phyloP scores from a whole-genome alignment of 2,329 filamentous ascomycete species.

The Fusarium fujikuroi region DNA sequence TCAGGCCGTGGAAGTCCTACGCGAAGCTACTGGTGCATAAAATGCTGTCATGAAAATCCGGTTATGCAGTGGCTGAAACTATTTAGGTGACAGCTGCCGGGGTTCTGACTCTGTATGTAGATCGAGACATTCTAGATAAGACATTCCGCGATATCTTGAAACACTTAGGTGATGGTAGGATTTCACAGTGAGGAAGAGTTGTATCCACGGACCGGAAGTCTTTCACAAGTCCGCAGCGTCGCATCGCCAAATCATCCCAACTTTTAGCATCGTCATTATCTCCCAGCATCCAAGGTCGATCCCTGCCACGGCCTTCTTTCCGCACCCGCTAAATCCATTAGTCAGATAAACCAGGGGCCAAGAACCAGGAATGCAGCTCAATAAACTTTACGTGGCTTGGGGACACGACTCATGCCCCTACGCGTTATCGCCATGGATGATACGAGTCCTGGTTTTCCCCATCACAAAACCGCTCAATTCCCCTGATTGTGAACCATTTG shows the following conservation, averaged over 20 bases:
- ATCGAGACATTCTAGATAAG: not conserved
- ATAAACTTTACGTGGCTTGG: not conserved
- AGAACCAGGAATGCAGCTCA: not conserved
- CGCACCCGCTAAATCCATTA: not conserved
- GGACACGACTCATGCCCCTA: not conserved
- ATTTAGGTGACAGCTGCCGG: not conserved
- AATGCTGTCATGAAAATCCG: not conserved
- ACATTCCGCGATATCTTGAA: not conserved
- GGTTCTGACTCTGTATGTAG: not conserved
- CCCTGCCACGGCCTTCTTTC: not conserved
- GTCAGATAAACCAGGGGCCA: not conserved
- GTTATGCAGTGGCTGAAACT: not conserved
- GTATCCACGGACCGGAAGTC: not conserved
- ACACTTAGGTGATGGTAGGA: fast-evolving
- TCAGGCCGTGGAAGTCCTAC: not conserved
- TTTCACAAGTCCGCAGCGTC: not conserved
- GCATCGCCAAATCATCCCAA: not conserved
- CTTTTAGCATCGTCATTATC: not conserved
- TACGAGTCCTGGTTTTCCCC: not conserved
- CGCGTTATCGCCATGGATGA: not conserved
- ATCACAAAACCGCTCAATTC: not conserved
- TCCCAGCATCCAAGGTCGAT: not conserved
- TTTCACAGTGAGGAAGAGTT: not conserved
- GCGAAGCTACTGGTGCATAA: not conserved
- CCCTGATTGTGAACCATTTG: not conserved